These are phyloP conservation scores for Microcyclospora pomicola DNA, from an alignment of 2,329 filamentous ascomycete species.

Conservation along the genomic window DNA sequence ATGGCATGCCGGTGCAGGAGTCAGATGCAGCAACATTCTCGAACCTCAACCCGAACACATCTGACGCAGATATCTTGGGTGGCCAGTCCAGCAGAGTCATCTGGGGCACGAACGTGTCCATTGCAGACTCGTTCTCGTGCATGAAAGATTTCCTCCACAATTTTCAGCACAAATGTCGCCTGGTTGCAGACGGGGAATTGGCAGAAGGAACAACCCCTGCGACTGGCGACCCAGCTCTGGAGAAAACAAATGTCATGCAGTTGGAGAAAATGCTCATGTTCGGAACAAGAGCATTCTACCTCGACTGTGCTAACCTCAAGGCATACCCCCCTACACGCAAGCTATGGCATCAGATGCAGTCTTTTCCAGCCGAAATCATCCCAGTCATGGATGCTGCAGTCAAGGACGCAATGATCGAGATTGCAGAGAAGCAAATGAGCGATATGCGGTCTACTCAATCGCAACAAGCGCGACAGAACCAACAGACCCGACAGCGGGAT, in stretches of 20 bases:
- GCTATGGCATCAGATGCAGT: slow-evolving; percentile 87
- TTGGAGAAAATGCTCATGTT: slow-evolving; percentile 84
- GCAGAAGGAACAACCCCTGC: slow-evolving; percentile 55
- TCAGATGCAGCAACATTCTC: slow-evolving; percentile 52
- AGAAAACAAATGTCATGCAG: slow-evolving; percentile 71
- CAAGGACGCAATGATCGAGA: slow-evolving; percentile 83
- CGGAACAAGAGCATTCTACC: slow-evolving; percentile 68
- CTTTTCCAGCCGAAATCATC: slow-evolving; percentile 91
- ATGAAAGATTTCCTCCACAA: slow-evolving; percentile 91
- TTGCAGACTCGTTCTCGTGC: slow-evolving; percentile 70
- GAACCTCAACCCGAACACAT: slow-evolving; percentile 66
- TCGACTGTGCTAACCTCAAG: slow-evolving; percentile 81
- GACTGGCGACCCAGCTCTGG: slow-evolving; percentile 54
- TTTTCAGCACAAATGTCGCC: slow-evolving; percentile 84
- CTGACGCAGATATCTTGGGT: slow-evolving; percentile 77
- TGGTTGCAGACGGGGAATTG: slow-evolving; percentile 76
- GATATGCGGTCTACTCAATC: slow-evolving; percentile 36
- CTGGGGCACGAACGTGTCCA: slow-evolving; percentile 95
- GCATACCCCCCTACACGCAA: slow-evolving; percentile 86
- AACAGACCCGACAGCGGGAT: slow-evolving; percentile 22
- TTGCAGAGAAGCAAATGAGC: slow-evolving; percentile 68
- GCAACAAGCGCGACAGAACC: slow-evolving; percentile 12
- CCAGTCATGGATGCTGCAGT: slow-evolving; percentile 91
- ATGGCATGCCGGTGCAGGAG: slow-evolving; percentile 43
- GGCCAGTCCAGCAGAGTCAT: slow-evolving; percentile 72